Evolutionary conservation across 2,329 filamentous ascomycete species (phyloP), one percentile per base, ranked within the genome.

Genomic region (Orbilia oligospora): DNA sequence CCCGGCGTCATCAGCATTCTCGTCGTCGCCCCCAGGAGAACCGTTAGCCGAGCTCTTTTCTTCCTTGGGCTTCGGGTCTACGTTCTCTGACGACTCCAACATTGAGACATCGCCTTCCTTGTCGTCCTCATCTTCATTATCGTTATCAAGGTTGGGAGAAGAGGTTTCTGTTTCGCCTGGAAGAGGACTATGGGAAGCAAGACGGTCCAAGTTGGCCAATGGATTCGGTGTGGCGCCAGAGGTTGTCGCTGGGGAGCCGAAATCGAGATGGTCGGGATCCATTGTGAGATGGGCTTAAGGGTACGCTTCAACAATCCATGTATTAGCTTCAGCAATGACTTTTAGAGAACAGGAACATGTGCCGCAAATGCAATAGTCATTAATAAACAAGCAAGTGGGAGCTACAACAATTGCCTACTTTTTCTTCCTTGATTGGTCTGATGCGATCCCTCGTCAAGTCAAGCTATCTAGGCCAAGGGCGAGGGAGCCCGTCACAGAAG

Each of bases 1-100:
- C 58, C 71, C 77, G 33, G 66, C 77, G 16, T 76, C 71, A 16
- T 76, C 76, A 16, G 56, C 61, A 22, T 64, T 56, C 27, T 71
- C 81, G 30, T 81, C 82, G 55, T 58, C 66, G 24, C 38, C 49
- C 24, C 56, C 71, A 20, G 80, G 67, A 20, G 68, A 76, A 33
- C 73, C 80, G 44, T 81, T 81, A 24, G 68, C 68, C n/a, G 70
- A 67, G 41, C 16, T 58, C 61, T 72, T 79, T 48, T 70, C 66
- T 30, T 75, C 61, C 36, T 72, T 71, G 12, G 64, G 76, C 38
- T 76, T 76, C n/a, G 65, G 73, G 72, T 55, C 75, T 73, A 61
- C 78, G 63, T 76, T 82, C 75, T 81, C 81, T 72, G 71, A 80
- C 70, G 56, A 79, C 76, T 76, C 81, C 27, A 72, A 27, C 76